Conservation (phyloP, 2,329 filamentous ascomycete genomes). For the Xylariales sp. region DNA sequence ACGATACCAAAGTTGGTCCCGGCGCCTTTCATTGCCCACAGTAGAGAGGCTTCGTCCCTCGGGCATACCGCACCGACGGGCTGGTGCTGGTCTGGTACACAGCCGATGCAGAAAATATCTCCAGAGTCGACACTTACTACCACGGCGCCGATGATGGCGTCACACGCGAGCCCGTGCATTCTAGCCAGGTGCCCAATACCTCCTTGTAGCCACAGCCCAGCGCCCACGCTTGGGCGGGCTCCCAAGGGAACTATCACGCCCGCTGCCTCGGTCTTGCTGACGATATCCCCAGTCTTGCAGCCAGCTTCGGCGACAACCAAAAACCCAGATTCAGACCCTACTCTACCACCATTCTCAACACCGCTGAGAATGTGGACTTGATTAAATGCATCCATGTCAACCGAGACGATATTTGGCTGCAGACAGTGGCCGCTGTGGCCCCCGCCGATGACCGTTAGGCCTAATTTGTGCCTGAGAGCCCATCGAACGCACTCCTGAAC, state of each 20-base stretch:
- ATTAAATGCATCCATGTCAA: slow-evolving; percentile 57
- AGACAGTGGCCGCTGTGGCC: slow-evolving; percentile 58
- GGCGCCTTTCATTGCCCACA: slow-evolving; percentile 56
- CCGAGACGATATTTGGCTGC: slow-evolving; percentile 43
- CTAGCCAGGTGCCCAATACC: slow-evolving; percentile 58
- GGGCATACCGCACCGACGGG: slow-evolving; percentile 36
- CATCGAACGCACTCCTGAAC: slow-evolving; percentile 53
- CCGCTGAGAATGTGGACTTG: slow-evolving; percentile 37
- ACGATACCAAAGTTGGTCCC: slow-evolving; percentile 58
- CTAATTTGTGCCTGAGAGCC: slow-evolving; percentile 41
- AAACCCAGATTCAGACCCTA: slow-evolving; percentile 12
- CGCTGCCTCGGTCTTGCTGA: slow-evolving; percentile 37
- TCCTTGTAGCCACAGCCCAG: slow-evolving; percentile 60
- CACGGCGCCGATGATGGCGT: slow-evolving; percentile 56
- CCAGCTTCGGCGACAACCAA: slow-evolving; percentile 50
- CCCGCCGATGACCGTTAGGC: slow-evolving; percentile 51
- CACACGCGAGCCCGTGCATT: slow-evolving; percentile 52
- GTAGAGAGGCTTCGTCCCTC: slow-evolving; percentile 43
- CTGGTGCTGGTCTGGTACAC: slow-evolving; percentile 40
- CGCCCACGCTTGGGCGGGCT: slow-evolving; percentile 57
- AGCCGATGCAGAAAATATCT: slow-evolving; percentile 44
- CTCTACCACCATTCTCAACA: slow-evolving; percentile 14
- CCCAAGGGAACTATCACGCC: slow-evolving; percentile 56
- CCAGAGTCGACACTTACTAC: slow-evolving; percentile 47
- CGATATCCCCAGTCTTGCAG: slow-evolving; percentile 51